Evolutionary conservation across 1,284 basidiomycete species (phyloP).

Genomic region (Sutorius eximius): DNA sequence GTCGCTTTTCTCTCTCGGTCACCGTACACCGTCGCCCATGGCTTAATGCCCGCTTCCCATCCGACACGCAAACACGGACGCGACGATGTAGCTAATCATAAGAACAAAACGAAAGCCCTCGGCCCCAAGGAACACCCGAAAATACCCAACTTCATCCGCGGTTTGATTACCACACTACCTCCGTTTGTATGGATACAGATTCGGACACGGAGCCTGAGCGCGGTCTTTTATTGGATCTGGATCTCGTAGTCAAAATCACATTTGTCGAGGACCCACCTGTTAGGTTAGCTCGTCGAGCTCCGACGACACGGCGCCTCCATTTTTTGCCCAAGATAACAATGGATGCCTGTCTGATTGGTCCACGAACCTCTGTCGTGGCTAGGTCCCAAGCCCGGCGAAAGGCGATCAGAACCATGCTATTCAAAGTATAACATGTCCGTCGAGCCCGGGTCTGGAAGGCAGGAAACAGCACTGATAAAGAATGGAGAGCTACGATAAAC

Average conservation of each 20-base stretch:
- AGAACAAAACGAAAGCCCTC: constrained; percentile 19
- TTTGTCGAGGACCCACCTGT: constrained; percentile 18
- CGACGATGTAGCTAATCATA: constrained; percentile 7
- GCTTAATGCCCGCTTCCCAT: constrained; percentile 8
- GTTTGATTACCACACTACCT: constrained; percentile 27
- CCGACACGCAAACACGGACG: neutral
- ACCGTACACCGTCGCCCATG: neutral
- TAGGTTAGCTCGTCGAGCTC: constrained; percentile 10
- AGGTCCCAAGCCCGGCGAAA: constrained; percentile 5
- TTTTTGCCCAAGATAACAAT: constrained; percentile 7
- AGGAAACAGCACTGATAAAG: neutral
- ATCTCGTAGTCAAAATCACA: constrained; percentile 29
- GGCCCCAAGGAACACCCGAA: constrained; percentile 26
- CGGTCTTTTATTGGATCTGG: constrained; percentile 9
- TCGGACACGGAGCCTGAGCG: constrained; percentile 9
- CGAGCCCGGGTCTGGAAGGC: constrained; percentile 7
- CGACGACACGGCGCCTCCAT: constrained; percentile 4
- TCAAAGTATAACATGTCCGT: neutral
- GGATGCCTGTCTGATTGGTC: constrained; percentile 11
- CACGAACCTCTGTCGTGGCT: constrained; percentile 15
- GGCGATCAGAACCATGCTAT: constrained; percentile 1
- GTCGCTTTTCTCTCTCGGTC: neutral
- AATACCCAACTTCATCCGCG: constrained; percentile 14
- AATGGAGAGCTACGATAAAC: neutral
- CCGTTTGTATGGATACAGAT: constrained; percentile 10